phyloP scores from a whole-genome alignment of 371 early-diverging fungal genomes.

The Mortierella sp. region DNA sequence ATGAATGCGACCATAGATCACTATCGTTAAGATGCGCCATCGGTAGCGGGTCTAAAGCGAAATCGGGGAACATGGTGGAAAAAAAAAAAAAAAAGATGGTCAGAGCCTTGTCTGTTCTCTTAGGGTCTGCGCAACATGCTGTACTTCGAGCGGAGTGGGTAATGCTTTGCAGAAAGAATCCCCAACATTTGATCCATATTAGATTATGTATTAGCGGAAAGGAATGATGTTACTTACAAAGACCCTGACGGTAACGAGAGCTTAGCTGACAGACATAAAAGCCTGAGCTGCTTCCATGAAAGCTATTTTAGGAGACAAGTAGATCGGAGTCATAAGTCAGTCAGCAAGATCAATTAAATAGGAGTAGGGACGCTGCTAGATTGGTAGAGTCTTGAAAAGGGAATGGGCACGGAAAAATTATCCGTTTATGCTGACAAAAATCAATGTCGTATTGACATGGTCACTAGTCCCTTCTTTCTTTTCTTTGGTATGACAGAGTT shows the following conservation, averaged over 20 bases:
- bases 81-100: neutral
- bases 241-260: slow-evolving; percentile 21
- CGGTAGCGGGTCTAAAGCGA: slow-evolving; percentile 19
- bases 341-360: no score
- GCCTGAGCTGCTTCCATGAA: slow-evolving; percentile 32
- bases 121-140: neutral
- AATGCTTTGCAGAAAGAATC: no score
- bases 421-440: no score
- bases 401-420: no score
- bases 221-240: slow-evolving; percentile 10
- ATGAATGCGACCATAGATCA: slow-evolving; percentile 26
- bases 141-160: neutral
- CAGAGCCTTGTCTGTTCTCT: neutral
- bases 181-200: no score
- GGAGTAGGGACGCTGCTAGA: no score
- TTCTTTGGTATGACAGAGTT: no score
- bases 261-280: slow-evolving; percentile 29
- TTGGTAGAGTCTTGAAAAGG: no score
- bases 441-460: no score
- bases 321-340: no score
- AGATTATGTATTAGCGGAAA: no score
- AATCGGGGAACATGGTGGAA: neutral
- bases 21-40: slow-evolving; percentile 24
- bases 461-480: no score
- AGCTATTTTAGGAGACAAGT: slow-evolving; percentile 1